Evolutionary conservation across 352 stramenopile species (phyloP).

Genomic region (Phytopythium mirpurense): DNA sequence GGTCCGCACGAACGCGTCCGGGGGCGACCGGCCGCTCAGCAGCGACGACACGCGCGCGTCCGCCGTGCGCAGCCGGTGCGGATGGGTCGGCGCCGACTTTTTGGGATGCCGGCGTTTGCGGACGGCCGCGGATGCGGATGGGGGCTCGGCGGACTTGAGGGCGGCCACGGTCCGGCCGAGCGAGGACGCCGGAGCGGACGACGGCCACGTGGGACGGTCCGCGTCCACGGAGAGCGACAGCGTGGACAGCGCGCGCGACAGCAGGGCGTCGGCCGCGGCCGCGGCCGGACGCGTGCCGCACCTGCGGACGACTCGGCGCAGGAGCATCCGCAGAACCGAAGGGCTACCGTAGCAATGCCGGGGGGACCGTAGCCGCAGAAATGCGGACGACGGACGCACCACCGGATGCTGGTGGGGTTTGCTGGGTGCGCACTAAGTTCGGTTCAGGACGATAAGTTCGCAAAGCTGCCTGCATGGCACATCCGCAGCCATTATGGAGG

Average conservation of each 20-base stretch:
- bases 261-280: neutral
- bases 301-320: neutral
- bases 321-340: neutral
- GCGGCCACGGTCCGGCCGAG: neutral
- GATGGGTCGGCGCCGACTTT: neutral
- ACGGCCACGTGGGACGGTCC: neutral
- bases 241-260: neutral
- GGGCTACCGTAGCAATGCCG: too few relatives aligned
- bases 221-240: neutral
- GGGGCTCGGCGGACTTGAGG: neutral
- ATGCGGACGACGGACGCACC: neutral
- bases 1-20: slow-evolving; percentile 24
- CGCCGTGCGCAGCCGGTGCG: neutral
- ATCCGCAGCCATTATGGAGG: too few relatives aligned
- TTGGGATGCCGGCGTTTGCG: neutral
- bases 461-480: too few relatives aligned
- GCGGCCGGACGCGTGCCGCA: neutral
- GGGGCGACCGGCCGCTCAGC: slow-evolving; percentile 22
- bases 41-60: slow-evolving; percentile 34
- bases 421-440: neutral
- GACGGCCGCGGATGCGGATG: neutral
- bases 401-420: too few relatives aligned
- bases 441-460: too few relatives aligned
- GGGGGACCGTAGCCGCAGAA: neutral
- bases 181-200: neutral